Percentiles rank a stretch among this genome's conserved stretches.
Conservation (phyloP, 2,329 filamentous ascomycete species). For the Dendryphion nanum region DNA sequence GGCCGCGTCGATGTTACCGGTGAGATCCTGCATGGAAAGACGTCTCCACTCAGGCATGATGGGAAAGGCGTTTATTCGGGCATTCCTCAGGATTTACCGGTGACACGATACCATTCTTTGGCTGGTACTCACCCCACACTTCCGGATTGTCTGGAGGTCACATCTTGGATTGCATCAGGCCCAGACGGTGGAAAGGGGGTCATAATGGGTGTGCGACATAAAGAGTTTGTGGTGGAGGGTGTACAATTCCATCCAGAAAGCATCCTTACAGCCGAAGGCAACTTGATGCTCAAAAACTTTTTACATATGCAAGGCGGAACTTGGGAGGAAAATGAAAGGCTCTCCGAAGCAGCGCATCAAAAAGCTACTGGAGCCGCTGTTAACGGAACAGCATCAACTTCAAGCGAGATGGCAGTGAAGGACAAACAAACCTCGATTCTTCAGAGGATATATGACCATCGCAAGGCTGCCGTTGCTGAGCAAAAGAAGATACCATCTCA, state of each 20-base stretch:
- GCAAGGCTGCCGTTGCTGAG: constrained; percentile 69
- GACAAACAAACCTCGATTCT: constrained; percentile 80
- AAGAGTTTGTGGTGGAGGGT: constrained; percentile 85
- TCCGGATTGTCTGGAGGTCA: constrained; percentile 81
- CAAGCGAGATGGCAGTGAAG: constrained; percentile 23
- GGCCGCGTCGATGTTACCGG: constrained; percentile 89
- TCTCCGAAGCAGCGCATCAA: constrained; percentile 41
- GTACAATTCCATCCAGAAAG: constrained; percentile 98
- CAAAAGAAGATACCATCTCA: constrained; percentile 87
- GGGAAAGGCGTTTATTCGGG: constrained; percentile 85
- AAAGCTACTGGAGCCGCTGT: constrained; percentile 32
- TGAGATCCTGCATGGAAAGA: constrained; percentile 97
- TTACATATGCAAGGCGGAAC: constrained; percentile 83
- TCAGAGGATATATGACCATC: constrained; percentile 83
- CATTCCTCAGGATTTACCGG: constrained; percentile 76
- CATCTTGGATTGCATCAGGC: constrained; percentile 81
- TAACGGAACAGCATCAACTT: constrained; percentile 12
- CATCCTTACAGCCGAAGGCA: constrained; percentile 86
- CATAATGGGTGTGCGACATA: constrained; percentile 97
- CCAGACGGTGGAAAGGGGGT: constrained; percentile 74
- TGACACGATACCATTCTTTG: constrained; percentile 94
- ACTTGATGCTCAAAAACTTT: constrained; percentile 91
- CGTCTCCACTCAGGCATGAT: constrained; percentile 85
- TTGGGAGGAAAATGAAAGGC: constrained; percentile 75
- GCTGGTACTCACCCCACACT: constrained; percentile 87